Evolutionary conservation across 2,329 filamentous ascomycete species (phyloP), one percentile per base, ranked within the genome.

Genomic region (Elsinoe ampelina): DNA sequence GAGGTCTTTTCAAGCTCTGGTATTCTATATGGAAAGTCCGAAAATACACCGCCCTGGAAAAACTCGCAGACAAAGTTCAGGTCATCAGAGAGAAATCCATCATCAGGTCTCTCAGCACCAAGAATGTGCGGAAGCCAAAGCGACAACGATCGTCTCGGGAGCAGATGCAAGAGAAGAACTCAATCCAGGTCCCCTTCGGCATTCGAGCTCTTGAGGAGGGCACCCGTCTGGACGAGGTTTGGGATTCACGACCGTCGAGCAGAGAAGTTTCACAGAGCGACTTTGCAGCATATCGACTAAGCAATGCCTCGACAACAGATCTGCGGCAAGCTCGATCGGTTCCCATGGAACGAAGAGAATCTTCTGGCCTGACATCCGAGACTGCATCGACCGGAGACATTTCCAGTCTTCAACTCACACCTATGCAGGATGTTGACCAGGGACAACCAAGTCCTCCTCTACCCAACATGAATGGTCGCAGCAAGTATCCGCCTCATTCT

Each of bases 131-230:
- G 4, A 67, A 70, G 57, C 54, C 41, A 5, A 36, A 39, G 19
- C 39, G 54, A 47, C 19, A 48, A 13, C 5, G 41, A 47, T 56
- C 54, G 5, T 35, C 30, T 17, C 20, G 19, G n/a, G 54, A 63
- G 38, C 63, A 67, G 57, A 65, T 62, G 55, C 59, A 60, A 54
- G 64, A 64, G 57, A 63, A 66, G 66, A 54, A 57, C 57, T 57
- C 12, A 48, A 75, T 81, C 52, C 84, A 88, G 8, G 81, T 95
- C 35, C 90, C 89, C 0, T 96, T 96, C 65, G 91, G 92, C 17
- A 82, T 93, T 55, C 83, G 87, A 63, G 91, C 91, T 5, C 81
- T 96, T 47, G 85, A 95, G 68, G 86, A 81, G 63, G 90, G 90
- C 5, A 77, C 95, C 42, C 81, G 92, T 67, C 81, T 95, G 6